Conservation (phyloP, 805 yeast genomes). For the Metschnikowia rubicola region DNA sequence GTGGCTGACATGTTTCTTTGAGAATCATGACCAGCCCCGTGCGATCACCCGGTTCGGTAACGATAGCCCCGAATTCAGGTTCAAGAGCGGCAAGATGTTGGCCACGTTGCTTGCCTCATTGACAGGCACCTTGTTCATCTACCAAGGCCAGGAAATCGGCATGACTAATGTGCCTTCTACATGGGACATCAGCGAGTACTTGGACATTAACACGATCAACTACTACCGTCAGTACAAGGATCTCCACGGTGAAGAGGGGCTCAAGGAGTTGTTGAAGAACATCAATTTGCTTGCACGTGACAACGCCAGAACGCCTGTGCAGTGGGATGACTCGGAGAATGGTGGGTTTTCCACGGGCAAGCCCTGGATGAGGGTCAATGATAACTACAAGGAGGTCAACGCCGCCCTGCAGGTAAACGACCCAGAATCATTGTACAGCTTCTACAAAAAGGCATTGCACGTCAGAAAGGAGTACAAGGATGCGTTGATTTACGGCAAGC, state of each 20-base stretch:
- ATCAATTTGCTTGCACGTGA: constrained; percentile 46
- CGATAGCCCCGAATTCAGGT: constrained; percentile 28
- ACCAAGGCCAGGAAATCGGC: constrained; percentile 63
- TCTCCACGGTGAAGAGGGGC: constrained; percentile 22
- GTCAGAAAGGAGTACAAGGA: constrained; percentile 45
- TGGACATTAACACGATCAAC: constrained; percentile 47
- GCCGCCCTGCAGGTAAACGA: constrained; percentile 45
- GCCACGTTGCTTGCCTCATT: constrained; percentile 43
- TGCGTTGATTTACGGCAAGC: constrained; percentile 43
- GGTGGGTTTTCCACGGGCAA: constrained; percentile 47
- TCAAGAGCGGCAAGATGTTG: constrained; percentile 46
- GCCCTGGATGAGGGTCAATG: constrained; percentile 56
- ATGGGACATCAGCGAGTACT: constrained; percentile 49
- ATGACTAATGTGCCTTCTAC: constrained; percentile 46
- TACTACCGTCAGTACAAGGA: constrained; percentile 34
- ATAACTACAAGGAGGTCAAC: constrained; percentile 47
- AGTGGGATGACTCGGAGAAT: constrained; percentile 44
- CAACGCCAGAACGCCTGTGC: constrained; percentile 55
- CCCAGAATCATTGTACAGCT: constrained; percentile 43
- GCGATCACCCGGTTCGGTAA: constrained; percentile 50
- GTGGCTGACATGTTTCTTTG: constrained; percentile 54
- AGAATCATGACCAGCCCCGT: constrained; percentile 60
- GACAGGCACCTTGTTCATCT: constrained; percentile 53
- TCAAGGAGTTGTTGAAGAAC: constrained; percentile 27
- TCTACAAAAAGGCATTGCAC: constrained; percentile 43